Percentiles rank a stretch among this genome's conserved stretches.
Evolutionary conservation across 345 rosid species (phyloP).

Genomic region (Syzygium aromaticum): DNA sequence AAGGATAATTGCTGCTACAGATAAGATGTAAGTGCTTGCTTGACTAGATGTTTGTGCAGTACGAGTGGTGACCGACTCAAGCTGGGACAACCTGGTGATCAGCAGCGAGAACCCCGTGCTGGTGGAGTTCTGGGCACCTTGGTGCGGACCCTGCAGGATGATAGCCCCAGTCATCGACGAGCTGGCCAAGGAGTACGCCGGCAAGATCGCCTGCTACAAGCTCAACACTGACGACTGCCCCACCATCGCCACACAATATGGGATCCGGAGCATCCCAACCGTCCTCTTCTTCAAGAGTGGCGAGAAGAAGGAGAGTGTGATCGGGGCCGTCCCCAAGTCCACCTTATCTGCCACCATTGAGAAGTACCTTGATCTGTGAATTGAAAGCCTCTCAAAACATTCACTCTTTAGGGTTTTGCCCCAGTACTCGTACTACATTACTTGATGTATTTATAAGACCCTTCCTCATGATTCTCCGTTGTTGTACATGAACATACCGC

Average conservation of each 20-base stretch:
- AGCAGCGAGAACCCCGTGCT: constrained; percentile 36
- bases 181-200: constrained; percentile 56
- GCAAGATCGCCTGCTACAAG: constrained; percentile 51
- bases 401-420: neutral
- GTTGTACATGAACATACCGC: neutral
- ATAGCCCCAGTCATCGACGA: constrained; percentile 55
- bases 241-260: constrained; percentile 43
- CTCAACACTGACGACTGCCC: constrained; percentile 71
- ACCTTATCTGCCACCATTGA: constrained; percentile 50
- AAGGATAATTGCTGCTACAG: neutral
- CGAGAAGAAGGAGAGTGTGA: constrained; percentile 65
- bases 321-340: constrained; percentile 69
- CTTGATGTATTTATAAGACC: neutral
- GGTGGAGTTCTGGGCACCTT: constrained; percentile 81
- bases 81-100: constrained; percentile 38
- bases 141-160: constrained; percentile 84
- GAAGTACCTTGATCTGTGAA: constrained; percentile 37
- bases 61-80: constrained; percentile 40
- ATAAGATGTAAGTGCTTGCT: neutral
- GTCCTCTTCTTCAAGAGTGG: constrained; percentile 62
- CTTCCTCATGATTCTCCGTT: neutral
- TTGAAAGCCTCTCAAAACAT: neutral
- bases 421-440: neutral
- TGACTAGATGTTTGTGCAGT: constrained; percentile 23
- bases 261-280: constrained; percentile 71